A percentile compares a stretch with the other conserved stretches of the same genome.
phyloP scores from a whole-genome alignment of 805 yeast genomes.

The Metschnikowia shivogae region DNA sequence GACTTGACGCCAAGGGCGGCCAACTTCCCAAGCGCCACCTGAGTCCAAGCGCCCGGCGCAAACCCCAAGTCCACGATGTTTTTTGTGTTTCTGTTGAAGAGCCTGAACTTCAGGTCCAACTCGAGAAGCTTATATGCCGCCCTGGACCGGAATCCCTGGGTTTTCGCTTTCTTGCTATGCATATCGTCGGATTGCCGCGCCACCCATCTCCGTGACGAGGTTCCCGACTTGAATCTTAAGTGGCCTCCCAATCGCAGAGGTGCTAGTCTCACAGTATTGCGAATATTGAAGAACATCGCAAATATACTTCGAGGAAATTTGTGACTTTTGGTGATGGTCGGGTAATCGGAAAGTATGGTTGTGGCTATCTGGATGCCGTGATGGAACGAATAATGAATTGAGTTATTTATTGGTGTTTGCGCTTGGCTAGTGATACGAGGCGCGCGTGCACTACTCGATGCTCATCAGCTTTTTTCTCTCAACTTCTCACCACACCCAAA shows the following conservation, averaged over 20 bases:
- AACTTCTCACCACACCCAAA: slow-evolving; percentile 3
- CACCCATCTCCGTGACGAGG: slow-evolving; percentile 53
- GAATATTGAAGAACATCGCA: too few species aligned
- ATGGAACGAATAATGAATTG: too few species aligned
- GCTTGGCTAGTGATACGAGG: not conserved
- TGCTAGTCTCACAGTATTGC: too few species aligned
- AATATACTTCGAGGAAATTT: too few species aligned
- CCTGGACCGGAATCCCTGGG: slow-evolving; percentile 63
- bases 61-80: slow-evolving; percentile 73
- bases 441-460: slow-evolving; percentile 13
- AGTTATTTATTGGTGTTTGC: too few species aligned
- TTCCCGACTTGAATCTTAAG: slow-evolving; percentile 13
- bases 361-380: too few species aligned
- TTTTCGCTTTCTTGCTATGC: slow-evolving; percentile 64
- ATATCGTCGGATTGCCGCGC: slow-evolving; percentile 63
- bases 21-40: slow-evolving; percentile 22
- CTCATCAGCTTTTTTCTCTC: slow-evolving; percentile 12
- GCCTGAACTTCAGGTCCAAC: slow-evolving; percentile 56
- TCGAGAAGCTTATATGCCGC: slow-evolving; percentile 89
- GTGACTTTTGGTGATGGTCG: too few species aligned
- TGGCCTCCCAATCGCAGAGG: too few species aligned
- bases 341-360: too few species aligned
- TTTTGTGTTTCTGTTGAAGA: slow-evolving; percentile 50
- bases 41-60: slow-evolving; percentile 34
- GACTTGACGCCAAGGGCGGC: slow-evolving; percentile 4